Conservation (phyloP, 371 early-diverging fungal species). For the Parasitella parasitica region DNA sequence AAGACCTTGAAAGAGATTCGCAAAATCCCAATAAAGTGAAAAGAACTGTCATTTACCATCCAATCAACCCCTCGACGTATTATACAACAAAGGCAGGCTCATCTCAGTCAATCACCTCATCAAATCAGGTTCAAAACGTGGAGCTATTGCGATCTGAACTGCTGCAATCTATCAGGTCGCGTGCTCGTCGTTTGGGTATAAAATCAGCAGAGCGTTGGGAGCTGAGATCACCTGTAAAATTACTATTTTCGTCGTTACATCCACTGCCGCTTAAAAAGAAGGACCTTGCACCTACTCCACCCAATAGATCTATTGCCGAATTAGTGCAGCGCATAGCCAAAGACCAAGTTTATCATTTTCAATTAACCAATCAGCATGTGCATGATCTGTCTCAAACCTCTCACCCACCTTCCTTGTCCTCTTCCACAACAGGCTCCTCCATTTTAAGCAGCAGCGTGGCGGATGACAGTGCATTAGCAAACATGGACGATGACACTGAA, state of each 20-base stretch:
- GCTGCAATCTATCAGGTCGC: conserved; percentile 34
- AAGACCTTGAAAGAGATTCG: conserved; percentile 10
- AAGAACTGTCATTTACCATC: conserved; percentile 42
- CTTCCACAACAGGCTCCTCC: conserved; percentile 27
- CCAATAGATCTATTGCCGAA: conserved; percentile 17
- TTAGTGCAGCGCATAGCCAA: conserved; percentile 36
- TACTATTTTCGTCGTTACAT: conserved; percentile 20
- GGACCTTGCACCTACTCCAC: neutral
- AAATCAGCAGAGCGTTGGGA: conserved; percentile 40
- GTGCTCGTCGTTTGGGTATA: conserved; percentile 34
- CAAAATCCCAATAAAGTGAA: conserved; percentile 8
- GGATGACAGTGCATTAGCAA: conserved; percentile 4
- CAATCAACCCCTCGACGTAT: conserved; percentile 43
- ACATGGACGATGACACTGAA: conserved; percentile 8
- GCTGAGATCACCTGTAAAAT: conserved; percentile 10
- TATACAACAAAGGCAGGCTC: conserved; percentile 32
- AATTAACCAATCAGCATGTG: conserved; percentile 10
- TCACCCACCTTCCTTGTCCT: conserved; percentile 29
- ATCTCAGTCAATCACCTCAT: neutral
- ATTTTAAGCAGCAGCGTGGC: conserved; percentile 16
- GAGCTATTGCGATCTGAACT: conserved; percentile 42
- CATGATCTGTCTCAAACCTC: conserved; percentile 1
- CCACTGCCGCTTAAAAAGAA: conserved; percentile 13
- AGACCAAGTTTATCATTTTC: conserved; percentile 43
- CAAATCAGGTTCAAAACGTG: conserved; percentile 23